Percentiles rank a stretch among this genome's conserved stretches.
phyloP scores from a whole-genome alignment of 2,329 filamentous ascomycete species.

The Pezicula carpinea region DNA sequence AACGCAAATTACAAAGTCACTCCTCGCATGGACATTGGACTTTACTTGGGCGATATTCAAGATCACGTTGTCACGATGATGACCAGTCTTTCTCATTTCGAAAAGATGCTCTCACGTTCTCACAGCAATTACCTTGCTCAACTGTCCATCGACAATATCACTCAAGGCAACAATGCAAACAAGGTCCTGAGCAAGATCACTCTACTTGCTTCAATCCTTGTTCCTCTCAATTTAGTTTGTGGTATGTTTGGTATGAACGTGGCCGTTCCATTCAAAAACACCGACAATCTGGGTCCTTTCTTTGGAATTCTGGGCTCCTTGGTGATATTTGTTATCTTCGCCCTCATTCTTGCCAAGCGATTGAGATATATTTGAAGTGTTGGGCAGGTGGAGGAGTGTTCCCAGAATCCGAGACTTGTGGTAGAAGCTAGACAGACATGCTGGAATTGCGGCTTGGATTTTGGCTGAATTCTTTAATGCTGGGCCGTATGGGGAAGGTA shows the following conservation, averaged over 20 bases:
- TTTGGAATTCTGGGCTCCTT: constrained; percentile 57
- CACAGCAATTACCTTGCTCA: constrained; percentile 97
- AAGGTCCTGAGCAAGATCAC: constrained; percentile 92
- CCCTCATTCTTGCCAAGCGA: constrained; percentile 20
- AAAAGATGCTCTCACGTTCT: constrained; percentile 92
- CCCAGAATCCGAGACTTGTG: background rate
- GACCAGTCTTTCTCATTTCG: constrained; percentile 90
- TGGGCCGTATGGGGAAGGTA: too few species aligned
- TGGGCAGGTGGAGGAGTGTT: background rate
- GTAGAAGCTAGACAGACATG: background rate
- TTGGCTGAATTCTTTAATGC: too few species aligned
- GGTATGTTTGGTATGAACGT: constrained; percentile 83
- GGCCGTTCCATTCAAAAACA: constrained; percentile 56
- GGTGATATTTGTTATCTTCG: constrained; percentile 38
- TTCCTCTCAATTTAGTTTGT: constrained; percentile 89
- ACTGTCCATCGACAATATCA: constrained; percentile 85
- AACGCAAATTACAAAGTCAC: constrained; percentile 96
- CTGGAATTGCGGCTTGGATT: background rate
- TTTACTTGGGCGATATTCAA: constrained; percentile 96
- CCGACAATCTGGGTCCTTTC: constrained; percentile 47
- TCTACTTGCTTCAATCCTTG: constrained; percentile 87
- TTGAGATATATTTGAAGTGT: constrained; percentile 23
- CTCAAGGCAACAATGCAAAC: constrained; percentile 84
- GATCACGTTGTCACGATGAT: constrained; percentile 99
- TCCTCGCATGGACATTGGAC: constrained; percentile 89